phyloP scores from a whole-genome alignment of 805 yeast species.

The Metschnikowia kofuensis region DNA sequence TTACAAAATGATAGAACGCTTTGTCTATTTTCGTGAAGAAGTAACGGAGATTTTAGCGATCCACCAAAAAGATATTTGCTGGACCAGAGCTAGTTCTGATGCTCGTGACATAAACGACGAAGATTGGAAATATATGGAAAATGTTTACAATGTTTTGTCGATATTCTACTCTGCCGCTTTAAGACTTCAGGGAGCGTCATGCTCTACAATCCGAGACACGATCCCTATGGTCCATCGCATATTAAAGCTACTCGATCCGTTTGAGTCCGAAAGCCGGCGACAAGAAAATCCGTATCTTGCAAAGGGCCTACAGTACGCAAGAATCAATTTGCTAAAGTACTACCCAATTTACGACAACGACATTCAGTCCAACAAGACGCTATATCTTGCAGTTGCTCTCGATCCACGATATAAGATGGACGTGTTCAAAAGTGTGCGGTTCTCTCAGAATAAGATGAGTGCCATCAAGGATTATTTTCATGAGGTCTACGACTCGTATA shows the following conservation, averaged over 20 bases:
- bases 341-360: not conserved
- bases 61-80: not conserved
- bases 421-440: not conserved
- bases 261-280: not conserved
- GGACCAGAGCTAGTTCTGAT: no score
- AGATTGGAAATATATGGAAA: slow-evolving; percentile 1
- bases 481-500: not conserved
- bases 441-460: not conserved
- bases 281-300: not conserved
- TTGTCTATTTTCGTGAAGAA: not conserved
- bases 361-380: not conserved
- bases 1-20: not conserved
- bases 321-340: not conserved
- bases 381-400: slow-evolving; percentile 5
- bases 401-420: slow-evolving; percentile 3
- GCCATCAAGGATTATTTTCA: not conserved
- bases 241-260: not conserved
- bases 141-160: not conserved
- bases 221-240: not conserved
- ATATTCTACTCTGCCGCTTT: not conserved
- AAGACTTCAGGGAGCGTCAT: slow-evolving; percentile 1
- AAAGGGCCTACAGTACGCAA: not conserved
- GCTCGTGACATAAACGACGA: not conserved
- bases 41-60: not conserved
- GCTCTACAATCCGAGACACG: not conserved